Base-by-base conservation (phyloP, 2,329 filamentous ascomycete species). In the Claviceps quebecensis region DNA sequence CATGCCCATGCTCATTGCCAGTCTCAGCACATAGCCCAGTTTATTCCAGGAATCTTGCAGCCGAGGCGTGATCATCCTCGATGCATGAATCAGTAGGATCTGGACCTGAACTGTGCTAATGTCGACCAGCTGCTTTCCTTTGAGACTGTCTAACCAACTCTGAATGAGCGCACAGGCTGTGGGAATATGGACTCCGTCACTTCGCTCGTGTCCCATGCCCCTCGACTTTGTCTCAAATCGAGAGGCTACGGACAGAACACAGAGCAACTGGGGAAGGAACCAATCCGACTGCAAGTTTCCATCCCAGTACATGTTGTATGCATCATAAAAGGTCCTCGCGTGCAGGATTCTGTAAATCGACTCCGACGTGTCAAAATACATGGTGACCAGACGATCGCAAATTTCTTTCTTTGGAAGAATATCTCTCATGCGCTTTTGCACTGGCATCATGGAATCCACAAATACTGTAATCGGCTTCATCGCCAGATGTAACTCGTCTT, bases 1-100 rank as follows among this genome's bases (percentile, higher is more conserved):
- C 46, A 80, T 64, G 3, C 76, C 76, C 75, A 80, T 78, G 2
- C 72, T 74, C 75, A 79, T 79, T 34, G 75, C 76, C 66, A 76
- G 74, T 16, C 76, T 72, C 5, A 78, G 70, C 43, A 79, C 71
- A 49, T 71, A 69, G 5, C 76, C 76, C n/a, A 79, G 63, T 51
- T 77, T 73, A 14, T 71, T 70, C 76, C 76, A 80, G 0, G 72
- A 67, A 49, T 76, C 72, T 49, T 77, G 72, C 37, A 72, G 67
- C 7, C 70, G 69, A 22, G 68, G 68, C 5, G 75, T 73, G 60
- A 76, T 74, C 67, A 77, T 73, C 50, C 74, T 66, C 55, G 72
- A 69, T 2, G 75, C 74, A 55, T 77, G 73, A 36, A 79, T 60
- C 4, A 77, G 66, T n/a, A 78, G 64, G 11, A 78, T 60, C 56